Percentiles rank a stretch among this genome's conserved stretches.
Evolutionary conservation across 2,329 filamentous ascomycete genomes (phyloP).

Genomic region (Xylariales sp.): DNA sequence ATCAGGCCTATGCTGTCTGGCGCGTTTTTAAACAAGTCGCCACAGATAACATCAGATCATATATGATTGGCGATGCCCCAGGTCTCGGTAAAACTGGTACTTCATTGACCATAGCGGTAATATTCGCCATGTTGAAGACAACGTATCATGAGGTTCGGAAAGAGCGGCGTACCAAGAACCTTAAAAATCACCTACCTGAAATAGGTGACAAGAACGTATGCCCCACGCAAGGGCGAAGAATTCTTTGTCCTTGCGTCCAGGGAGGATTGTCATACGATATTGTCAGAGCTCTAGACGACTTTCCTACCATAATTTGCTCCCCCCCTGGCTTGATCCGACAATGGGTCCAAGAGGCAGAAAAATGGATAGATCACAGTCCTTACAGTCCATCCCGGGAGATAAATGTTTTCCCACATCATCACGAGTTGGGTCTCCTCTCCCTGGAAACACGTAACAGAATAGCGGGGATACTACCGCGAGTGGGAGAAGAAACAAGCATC

Average conservation of each 20-base stretch:
- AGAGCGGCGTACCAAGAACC: not conserved
- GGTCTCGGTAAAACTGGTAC: conserved; percentile 10
- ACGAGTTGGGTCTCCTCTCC: not conserved
- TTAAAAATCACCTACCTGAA: too few relatives aligned
- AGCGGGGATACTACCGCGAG: too few relatives aligned
- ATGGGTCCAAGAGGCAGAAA: not conserved
- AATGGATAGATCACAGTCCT: not conserved
- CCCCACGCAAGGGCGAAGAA: not conserved
- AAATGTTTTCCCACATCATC: not conserved
- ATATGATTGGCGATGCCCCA: not conserved
- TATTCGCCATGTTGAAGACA: not conserved
- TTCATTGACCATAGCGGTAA: not conserved
- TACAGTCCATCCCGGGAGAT: not conserved
- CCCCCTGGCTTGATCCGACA: not conserved
- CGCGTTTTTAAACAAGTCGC: conserved; percentile 6
- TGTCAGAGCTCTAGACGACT: not conserved
- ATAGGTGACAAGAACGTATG: not conserved
- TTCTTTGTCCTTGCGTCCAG: not conserved
- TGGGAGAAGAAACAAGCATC: not conserved
- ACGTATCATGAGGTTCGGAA: not conserved
- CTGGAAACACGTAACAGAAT: too few relatives aligned
- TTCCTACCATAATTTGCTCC: not conserved
- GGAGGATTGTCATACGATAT: not conserved
- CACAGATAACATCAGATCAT: not conserved
- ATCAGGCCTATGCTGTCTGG: conserved; percentile 2